Evolutionary conservation across 257 asterid genomes (phyloP).

Genomic region (Cynanchum wilfordii): DNA sequence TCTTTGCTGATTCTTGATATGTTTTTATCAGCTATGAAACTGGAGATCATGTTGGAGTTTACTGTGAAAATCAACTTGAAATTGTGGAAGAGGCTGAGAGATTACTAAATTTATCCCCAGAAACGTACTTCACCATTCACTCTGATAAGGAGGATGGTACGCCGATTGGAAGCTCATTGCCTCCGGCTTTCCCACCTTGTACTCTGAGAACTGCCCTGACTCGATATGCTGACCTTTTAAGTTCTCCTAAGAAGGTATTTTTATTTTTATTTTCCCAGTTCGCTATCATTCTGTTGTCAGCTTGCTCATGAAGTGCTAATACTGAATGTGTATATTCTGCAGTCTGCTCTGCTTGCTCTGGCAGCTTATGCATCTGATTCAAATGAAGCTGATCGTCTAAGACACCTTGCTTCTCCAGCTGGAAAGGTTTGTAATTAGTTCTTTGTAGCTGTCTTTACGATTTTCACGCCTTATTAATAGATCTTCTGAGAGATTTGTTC

Average conservation of each 20-base stretch:
- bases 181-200: constrained; percentile 93
- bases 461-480: background rate
- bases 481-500: constrained; percentile 16
- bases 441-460: background rate
- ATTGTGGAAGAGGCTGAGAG: constrained; percentile 89
- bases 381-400: constrained; percentile 75
- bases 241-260: constrained; percentile 81
- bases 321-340: constrained; percentile 23
- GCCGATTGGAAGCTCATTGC: constrained; percentile 56
- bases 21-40: constrained; percentile 70
- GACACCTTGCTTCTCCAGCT: constrained; percentile 82
- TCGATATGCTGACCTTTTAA: constrained; percentile 79
- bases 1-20: constrained; percentile 4
- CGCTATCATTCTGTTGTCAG: background rate
- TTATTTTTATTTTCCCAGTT: background rate
- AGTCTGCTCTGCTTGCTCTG: constrained; percentile 74
- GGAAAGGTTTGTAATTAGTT: constrained; percentile 70
- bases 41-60: constrained; percentile 98
- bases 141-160: constrained; percentile 82
- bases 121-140: constrained; percentile 79
- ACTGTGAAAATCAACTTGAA: constrained; percentile 77
- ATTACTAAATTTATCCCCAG: constrained; percentile 61
- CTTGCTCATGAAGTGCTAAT: constrained; percentile 9
- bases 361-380: constrained; percentile 83
- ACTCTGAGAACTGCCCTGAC: constrained; percentile 79